Conservation (phyloP, 2,329 filamentous ascomycete genomes). For the Kalmusia sp. region DNA sequence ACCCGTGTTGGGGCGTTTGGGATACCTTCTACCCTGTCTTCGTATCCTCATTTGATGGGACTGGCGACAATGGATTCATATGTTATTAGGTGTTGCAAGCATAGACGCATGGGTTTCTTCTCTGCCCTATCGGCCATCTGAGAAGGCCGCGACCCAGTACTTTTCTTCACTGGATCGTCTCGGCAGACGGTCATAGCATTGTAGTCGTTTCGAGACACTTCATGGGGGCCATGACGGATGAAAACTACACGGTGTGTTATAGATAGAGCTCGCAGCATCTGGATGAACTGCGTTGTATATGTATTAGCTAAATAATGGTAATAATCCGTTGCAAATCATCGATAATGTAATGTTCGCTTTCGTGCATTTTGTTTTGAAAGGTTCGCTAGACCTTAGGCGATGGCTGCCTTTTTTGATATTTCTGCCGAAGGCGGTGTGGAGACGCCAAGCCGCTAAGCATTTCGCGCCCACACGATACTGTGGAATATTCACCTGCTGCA, state of each 20-base stretch:
- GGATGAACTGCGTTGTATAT: slow-evolving; percentile 28
- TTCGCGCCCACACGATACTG: slow-evolving; percentile 25
- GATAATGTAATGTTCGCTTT: background rate
- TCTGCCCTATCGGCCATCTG: slow-evolving; percentile 24
- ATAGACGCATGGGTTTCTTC: slow-evolving; percentile 42
- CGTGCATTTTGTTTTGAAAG: background rate
- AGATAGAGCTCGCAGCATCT: slow-evolving; percentile 39
- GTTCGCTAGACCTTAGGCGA: background rate
- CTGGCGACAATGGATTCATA: slow-evolving; percentile 26
- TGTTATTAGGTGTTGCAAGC: slow-evolving; percentile 36
- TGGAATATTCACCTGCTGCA: slow-evolving; percentile 17
- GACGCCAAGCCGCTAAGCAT: slow-evolving; percentile 24
- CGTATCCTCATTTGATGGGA: slow-evolving; percentile 28
- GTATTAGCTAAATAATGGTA: slow-evolving; percentile 44
- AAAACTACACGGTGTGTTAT: slow-evolving; percentile 38
- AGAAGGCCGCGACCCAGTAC: slow-evolving; percentile 16
- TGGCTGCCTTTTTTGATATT: slow-evolving; percentile 3
- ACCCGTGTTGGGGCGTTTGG: slow-evolving; percentile 12
- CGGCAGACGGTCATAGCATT: slow-evolving; percentile 20
- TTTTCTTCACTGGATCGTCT: slow-evolving; percentile 22
- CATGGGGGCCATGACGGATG: slow-evolving; percentile 34
- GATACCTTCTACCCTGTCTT: slow-evolving; percentile 38
- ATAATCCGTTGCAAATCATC: slow-evolving; percentile 22
- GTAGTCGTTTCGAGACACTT: slow-evolving; percentile 25
- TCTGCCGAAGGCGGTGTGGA: slow-evolving; percentile 25